Percentiles rank a stretch among this genome's conserved stretches.
Evolutionary conservation across 1,284 basidiomycete species (phyloP).

Genomic region (Trichosporon sp.): DNA sequence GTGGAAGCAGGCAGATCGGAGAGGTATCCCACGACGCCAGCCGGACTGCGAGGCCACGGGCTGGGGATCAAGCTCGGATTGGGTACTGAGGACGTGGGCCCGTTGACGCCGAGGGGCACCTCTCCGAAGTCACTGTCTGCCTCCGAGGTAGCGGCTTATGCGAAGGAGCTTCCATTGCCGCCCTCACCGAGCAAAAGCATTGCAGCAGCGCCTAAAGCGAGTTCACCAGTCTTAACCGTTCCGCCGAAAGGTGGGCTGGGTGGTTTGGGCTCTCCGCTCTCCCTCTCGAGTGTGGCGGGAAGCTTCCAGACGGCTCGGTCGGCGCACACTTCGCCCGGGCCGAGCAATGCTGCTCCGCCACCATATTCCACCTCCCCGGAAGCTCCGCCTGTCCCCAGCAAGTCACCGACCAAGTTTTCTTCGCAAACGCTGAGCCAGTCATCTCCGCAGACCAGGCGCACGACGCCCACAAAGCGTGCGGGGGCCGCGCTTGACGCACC

Average conservation of each 20-base stretch:
- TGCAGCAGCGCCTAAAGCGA: background rate
- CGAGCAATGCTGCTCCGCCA: background rate
- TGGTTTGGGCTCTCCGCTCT: background rate
- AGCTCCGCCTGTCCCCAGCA: background rate
- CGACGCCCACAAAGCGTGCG: background rate
- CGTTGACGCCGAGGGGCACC: background rate
- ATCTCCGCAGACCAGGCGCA: background rate
- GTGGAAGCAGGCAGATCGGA: background rate
- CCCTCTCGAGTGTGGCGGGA: background rate
- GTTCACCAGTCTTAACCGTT: background rate
- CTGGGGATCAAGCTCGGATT: background rate
- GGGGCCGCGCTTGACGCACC: background rate
- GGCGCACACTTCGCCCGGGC: background rate
- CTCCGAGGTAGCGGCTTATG: background rate
- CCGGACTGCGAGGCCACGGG: background rate
- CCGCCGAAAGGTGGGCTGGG: background rate
- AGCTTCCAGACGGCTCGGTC: background rate
- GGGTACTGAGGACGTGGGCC: background rate
- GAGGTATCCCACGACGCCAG: background rate
- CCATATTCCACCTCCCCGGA: background rate
- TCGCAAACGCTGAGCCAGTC: background rate
- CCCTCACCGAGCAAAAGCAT: constrained; percentile 21
- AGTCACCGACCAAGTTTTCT: background rate
- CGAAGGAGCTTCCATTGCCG: constrained; percentile 12
- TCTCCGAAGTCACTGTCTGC: background rate